Conservation (phyloP, 805 yeast genomes). For the Diddensiella caesifluorescens region DNA sequence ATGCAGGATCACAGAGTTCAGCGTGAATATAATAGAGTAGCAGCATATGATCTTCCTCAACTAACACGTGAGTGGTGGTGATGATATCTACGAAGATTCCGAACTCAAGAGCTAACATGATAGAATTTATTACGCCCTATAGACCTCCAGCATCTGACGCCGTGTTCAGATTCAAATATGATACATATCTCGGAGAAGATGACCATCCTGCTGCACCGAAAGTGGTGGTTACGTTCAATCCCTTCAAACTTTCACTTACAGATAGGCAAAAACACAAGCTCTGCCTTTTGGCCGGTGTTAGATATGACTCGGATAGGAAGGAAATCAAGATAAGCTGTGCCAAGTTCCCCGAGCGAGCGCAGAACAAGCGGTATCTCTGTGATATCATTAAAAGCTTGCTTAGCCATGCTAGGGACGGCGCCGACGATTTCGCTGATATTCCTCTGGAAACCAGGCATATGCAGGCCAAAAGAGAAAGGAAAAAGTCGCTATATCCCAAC, state of each 20-base stretch:
- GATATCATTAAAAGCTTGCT: slow-evolving; percentile 59
- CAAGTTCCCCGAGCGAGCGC: slow-evolving; percentile 70
- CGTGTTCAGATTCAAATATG: slow-evolving; percentile 57
- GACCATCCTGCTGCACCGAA: slow-evolving; percentile 62
- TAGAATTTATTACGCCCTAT: slow-evolving; percentile 52
- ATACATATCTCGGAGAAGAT: slow-evolving; percentile 71
- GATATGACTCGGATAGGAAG: slow-evolving; percentile 61
- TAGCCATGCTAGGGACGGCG: slow-evolving; percentile 55
- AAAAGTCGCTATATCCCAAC: slow-evolving; percentile 36
- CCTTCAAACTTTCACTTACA: slow-evolving; percentile 40
- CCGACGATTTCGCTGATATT: slow-evolving; percentile 63
- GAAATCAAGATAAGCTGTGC: slow-evolving; percentile 59
- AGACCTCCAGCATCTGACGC: slow-evolving; percentile 36
- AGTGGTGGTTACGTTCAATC: slow-evolving; percentile 55
- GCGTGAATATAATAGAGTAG: slow-evolving; percentile 71
- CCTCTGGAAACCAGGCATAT: slow-evolving; percentile 78
- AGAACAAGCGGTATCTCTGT: slow-evolving; percentile 71
- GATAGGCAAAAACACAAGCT: slow-evolving; percentile 63
- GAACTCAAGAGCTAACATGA: neutral
- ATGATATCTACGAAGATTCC: neutral
- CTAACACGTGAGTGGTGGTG: slow-evolving; percentile 47
- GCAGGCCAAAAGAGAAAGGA: slow-evolving; percentile 40
- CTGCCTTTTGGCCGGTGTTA: slow-evolving; percentile 68
- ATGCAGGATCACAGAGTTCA: slow-evolving; percentile 67
- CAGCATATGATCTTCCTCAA: slow-evolving; percentile 89